A percentile compares a stretch with the other conserved stretches of the same genome.
Conservation (phyloP, 306 rosid genomes). For the Quercus berberidifolia region DNA sequence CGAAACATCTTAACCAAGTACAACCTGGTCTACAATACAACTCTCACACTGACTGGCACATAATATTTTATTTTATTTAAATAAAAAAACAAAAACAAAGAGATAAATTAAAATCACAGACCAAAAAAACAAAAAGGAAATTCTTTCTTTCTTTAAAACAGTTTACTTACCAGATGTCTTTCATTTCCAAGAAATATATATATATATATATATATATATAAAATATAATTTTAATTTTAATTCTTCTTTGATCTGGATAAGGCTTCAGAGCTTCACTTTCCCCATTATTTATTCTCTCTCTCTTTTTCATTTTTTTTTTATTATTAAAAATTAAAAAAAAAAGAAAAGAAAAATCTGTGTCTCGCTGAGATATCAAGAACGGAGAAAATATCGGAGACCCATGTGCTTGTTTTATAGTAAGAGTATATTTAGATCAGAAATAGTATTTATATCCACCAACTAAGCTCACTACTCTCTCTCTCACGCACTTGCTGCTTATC, state of each 20-base stretch:
- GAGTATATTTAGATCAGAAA: no score
- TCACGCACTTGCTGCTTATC: not conserved
- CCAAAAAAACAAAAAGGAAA: no score
- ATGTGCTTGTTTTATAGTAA: constrained; percentile 35
- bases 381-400: constrained; percentile 41
- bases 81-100: no score
- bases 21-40: no score
- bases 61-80: no score
- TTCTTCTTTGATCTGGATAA: constrained; percentile 37
- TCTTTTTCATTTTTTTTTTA: not conserved
- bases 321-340: constrained; percentile 1
- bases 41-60: no score
- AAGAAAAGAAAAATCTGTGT: not conserved
- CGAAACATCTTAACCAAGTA: no score
- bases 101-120: no score
- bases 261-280: constrained; percentile 16
- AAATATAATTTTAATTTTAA: not conserved
- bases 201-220: no score
- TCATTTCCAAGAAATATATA: not conserved
- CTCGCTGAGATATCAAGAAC: constrained; percentile 6
- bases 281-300: constrained; percentile 22
- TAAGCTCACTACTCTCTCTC: not conserved
- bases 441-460: constrained; percentile 26
- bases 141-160: no score
- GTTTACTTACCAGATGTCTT: not conserved